phyloP scores from a whole-genome alignment of 73 alveolate genomes.

The Breviolum minutum region DNA sequence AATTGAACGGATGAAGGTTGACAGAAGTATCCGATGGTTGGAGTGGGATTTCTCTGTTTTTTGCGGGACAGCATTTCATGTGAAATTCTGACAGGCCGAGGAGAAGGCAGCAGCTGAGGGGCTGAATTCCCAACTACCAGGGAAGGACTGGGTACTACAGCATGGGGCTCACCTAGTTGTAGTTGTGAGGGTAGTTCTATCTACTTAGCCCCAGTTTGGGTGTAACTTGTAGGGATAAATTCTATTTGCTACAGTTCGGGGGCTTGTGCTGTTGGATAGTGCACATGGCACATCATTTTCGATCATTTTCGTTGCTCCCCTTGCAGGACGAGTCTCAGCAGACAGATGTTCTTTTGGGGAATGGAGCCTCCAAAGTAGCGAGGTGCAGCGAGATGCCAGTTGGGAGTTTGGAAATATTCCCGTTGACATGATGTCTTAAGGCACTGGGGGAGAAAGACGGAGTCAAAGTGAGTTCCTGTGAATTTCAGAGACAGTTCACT shows the following conservation, averaged over 20 bases:
- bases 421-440: no score
- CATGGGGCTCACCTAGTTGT: neutral
- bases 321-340: slow-evolving; percentile 35
- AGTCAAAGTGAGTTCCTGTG: no score
- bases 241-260: no score
- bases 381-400: neutral
- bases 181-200: no score
- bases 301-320: neutral
- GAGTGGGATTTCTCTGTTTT: neutral
- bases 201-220: no score
- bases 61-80: neutral
- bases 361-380: slow-evolving; percentile 52
- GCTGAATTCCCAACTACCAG: slow-evolving; percentile 24
- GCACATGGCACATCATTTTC: neutral
- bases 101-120: neutral
- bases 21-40: neutral
- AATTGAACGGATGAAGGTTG: neutral
- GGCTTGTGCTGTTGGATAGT: neutral
- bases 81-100: neutral
- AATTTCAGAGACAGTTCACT: no score
- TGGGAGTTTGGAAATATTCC: no score
- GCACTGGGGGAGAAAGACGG: no score
- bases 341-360: slow-evolving; percentile 38
- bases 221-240: no score
- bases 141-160: slow-evolving; percentile 17